A percentile compares a stretch with the other conserved stretches of the same genome.
Evolutionary conservation across 306 rosid species (phyloP).

Genomic region (Fragaria vesca): DNA sequence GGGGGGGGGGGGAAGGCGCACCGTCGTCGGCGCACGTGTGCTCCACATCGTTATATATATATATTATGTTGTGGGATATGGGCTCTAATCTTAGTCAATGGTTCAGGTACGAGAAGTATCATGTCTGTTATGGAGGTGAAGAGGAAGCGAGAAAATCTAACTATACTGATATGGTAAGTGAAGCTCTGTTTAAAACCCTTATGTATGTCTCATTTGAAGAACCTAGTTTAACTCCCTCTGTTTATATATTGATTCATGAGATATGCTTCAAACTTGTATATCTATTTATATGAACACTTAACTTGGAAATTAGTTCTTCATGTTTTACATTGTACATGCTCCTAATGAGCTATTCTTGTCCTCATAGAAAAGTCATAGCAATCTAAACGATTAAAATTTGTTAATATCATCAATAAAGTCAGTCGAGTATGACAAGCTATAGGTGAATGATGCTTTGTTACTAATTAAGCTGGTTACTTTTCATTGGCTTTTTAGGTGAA

Average conservation of each 20-base stretch:
- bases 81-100: constrained; percentile 23
- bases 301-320: background rate
- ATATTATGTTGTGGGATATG: background rate
- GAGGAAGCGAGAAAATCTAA: constrained; percentile 83
- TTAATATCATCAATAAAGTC: background rate
- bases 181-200: constrained; percentile 18
- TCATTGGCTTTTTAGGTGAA: constrained; percentile 65
- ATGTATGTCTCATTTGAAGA: background rate
- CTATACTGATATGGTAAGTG: constrained; percentile 85
- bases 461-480: background rate
- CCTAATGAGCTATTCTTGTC: background rate
- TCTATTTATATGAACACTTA: background rate
- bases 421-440: background rate
- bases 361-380: background rate
- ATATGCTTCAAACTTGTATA: background rate
- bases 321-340: background rate
- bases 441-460: background rate
- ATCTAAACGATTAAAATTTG: background rate
- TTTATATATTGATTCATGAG: background rate
- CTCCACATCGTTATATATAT: background rate
- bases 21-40: too few species aligned
- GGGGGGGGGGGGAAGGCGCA: too few species aligned
- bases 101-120: constrained; percentile 94
- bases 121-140: constrained; percentile 75
- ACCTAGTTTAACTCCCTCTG: background rate